Conservation (phyloP, 305 asterid species). For the Andrographis paniculata region DNA sequence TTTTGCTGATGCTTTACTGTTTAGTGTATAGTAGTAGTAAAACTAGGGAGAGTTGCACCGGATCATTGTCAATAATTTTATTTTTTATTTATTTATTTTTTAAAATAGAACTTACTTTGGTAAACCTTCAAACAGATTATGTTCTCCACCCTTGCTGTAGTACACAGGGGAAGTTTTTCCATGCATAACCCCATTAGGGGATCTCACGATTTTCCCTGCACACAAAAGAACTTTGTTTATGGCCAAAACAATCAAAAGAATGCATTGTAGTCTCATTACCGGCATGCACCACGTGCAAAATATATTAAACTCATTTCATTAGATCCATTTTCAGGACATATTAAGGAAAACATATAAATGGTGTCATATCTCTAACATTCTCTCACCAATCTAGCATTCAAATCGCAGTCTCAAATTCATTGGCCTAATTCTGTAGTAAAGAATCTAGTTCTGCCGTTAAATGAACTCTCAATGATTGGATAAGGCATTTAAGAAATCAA, state of each 20-base stretch:
- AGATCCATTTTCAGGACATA: too few species aligned
- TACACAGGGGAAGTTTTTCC: slow-evolving; percentile 91
- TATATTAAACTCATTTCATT: background rate
- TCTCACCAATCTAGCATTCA: too few species aligned
- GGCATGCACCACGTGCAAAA: background rate
- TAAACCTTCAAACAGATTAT: slow-evolving; percentile 79
- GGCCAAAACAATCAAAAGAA: slow-evolving; percentile 8
- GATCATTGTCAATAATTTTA: slow-evolving; percentile 4
- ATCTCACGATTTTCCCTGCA: slow-evolving; percentile 75
- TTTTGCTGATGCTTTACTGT: background rate
- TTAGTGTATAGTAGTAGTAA: slow-evolving; percentile 1
- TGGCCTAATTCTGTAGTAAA: too few species aligned
- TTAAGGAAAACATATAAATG: background rate
- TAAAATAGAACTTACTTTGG: slow-evolving; percentile 49
- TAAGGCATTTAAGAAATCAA: too few species aligned
- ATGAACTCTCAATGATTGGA: too few species aligned
- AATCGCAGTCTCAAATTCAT: too few species aligned
- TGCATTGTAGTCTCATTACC: background rate
- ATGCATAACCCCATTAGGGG: slow-evolving; percentile 89
- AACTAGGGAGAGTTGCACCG: slow-evolving; percentile 4
- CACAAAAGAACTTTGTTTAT: slow-evolving; percentile 15
- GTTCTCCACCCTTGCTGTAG: slow-evolving; percentile 79
- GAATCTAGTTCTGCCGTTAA: too few species aligned
- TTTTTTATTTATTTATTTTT: too few species aligned
- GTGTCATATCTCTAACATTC: too few species aligned